Base-by-base conservation (phyloP, 176 grass and related monocot genomes). In the Tillandsia leiboldiana region DNA sequence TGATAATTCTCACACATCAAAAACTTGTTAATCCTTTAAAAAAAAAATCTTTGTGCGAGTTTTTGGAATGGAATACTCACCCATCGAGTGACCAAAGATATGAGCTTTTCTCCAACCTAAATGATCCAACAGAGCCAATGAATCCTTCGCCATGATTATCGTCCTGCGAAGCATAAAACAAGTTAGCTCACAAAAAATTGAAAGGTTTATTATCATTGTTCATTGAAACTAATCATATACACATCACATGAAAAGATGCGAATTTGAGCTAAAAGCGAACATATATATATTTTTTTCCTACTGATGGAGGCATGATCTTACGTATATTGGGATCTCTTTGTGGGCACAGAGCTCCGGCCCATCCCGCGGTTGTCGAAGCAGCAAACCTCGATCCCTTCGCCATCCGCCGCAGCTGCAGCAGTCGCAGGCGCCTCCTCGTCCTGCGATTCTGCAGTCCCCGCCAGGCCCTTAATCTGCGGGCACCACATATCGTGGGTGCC, bases 341-440 rank as follows among this genome's bases (percentile, higher is more conserved):
- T 65, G 51, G 90, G 90, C 53, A 79, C 76, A 42, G 80, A 93
- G 83, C 90, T 93, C 7, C 68, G 77, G 11, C 90, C 85, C 50
- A 93, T 71, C 69, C 86, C 86, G 71, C 90, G 90, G 76, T 93
- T 93, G 82, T 93, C 90, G 70, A 88, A 93, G 83, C 83, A 93
- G 70, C 90, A 93, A 26, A 86, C 81, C 83, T 93, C 90, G 26
- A 86, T 72, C 23, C 83, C 90, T n/a, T 88, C 80, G 27, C 26
- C 64, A 28, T 53, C 73, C 26, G 10, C 78, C 23, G 9, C 78
- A 33, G 49, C 73, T 15, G 58, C 70, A 48, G 58, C 70, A 48
- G 27, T 29, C 23, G 66, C 65, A 33, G 73, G 82, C 4, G 70
- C 52, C 67, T 88, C 85, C 47, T 88, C 82, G 64, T 87, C 88